Evolutionary conservation across 345 rosid genomes (phyloP).

Genomic region (sweet orange (Citrus sinensis)): DVS_A1.0 CM039169.1:6116501-6117000

Average conservation of each 20-base stretch:
- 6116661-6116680: neutral
- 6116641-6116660: neutral
- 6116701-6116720: neutral
- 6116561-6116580: neutral
- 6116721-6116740: neutral
- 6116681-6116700: neutral
- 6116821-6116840: conserved; percentile 8
- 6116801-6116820: conserved; percentile 12
- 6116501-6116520: too few species aligned
- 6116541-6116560: too few species aligned
- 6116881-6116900: conserved; percentile 9
- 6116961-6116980: neutral
- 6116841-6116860: conserved; percentile 14
- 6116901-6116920: conserved; percentile 14
- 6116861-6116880: conserved; percentile 20
- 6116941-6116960: neutral
- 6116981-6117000: neutral
- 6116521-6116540: too few species aligned
- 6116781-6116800: conserved; percentile 10
- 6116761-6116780: conserved; percentile 5
- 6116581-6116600: neutral
- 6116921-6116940: neutral
- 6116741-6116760: neutral
- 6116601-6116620: neutral
- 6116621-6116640: neutral